Conservation (phyloP, 2,329 filamentous ascomycete species). For the Aspergillus flavus region DNA sequence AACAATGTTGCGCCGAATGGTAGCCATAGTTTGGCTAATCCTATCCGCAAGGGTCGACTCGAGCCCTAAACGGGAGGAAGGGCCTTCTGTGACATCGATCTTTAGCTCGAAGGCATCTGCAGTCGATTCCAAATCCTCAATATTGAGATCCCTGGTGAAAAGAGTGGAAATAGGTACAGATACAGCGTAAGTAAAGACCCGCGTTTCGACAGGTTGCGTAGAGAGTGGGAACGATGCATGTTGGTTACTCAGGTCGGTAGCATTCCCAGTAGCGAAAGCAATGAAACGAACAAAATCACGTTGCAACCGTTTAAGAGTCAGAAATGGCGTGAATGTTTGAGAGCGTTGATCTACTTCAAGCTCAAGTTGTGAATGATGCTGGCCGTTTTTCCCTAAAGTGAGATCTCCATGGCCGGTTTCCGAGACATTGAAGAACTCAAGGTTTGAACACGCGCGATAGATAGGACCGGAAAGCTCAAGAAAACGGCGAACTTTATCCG, state of each 20-base stretch:
- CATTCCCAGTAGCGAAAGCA: slow-evolving; percentile 56
- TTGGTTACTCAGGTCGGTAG: slow-evolving; percentile 33
- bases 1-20: slow-evolving; percentile 65
- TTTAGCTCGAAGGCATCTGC: slow-evolving; percentile 68
- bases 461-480: slow-evolving; percentile 54
- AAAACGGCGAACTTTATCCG: slow-evolving; percentile 60
- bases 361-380: slow-evolving; percentile 30
- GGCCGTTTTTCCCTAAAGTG: slow-evolving; percentile 20
- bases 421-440: slow-evolving; percentile 76
- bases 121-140: slow-evolving; percentile 67
- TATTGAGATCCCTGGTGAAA: slow-evolving; percentile 56
- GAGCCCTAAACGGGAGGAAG: slow-evolving; percentile 34
- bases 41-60: slow-evolving; percentile 45
- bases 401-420: slow-evolving; percentile 49
- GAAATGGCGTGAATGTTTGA: slow-evolving; percentile 56
- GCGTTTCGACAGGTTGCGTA: slow-evolving; percentile 60
- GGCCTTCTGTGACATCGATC: slow-evolving; percentile 44
- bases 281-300: slow-evolving; percentile 71
- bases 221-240: slow-evolving; percentile 63
- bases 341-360: slow-evolving; percentile 41
- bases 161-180: slow-evolving; percentile 63
- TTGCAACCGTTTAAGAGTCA: slow-evolving; percentile 69
- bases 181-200: slow-evolving; percentile 68
- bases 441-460: slow-evolving; percentile 68
- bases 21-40: slow-evolving; percentile 62